Conservation (phyloP, 257 asterid species). For the Capsicum rhomboideum region DNA sequence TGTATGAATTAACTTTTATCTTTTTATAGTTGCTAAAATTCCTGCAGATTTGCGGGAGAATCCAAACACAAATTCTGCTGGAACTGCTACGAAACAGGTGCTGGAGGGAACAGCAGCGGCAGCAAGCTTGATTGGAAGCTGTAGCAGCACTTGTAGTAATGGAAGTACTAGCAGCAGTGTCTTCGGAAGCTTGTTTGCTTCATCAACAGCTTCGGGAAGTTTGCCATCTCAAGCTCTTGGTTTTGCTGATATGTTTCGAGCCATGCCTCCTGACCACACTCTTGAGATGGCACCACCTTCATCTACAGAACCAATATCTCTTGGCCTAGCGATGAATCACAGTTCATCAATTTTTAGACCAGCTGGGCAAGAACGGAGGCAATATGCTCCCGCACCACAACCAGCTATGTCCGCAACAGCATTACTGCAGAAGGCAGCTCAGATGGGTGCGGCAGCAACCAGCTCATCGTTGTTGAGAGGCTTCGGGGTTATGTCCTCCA, state of each 20-base stretch:
- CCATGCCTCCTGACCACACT: slow-evolving; percentile 24
- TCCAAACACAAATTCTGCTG: slow-evolving; percentile 17
- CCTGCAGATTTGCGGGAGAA: slow-evolving; percentile 37
- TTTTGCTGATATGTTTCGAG: slow-evolving; percentile 33
- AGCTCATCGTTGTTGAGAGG: slow-evolving; percentile 61
- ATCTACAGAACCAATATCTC: slow-evolving; percentile 51
- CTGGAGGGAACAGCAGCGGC: slow-evolving; percentile 34
- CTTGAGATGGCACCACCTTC: slow-evolving; percentile 27
- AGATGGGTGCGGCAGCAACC: slow-evolving; percentile 60
- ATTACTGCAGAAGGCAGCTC: slow-evolving; percentile 81
- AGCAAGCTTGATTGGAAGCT: slow-evolving; percentile 28
- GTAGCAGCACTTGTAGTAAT: slow-evolving; percentile 44
- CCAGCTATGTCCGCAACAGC: slow-evolving; percentile 89
- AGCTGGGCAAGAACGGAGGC: slow-evolving; percentile 59
- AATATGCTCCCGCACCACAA: slow-evolving; percentile 43
- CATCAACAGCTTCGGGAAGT: slow-evolving; percentile 50
- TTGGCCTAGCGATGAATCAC: slow-evolving; percentile 53
- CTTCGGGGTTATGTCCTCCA: slow-evolving; percentile 41
- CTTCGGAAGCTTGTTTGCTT: slow-evolving; percentile 67
- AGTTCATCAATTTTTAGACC: slow-evolving; percentile 44
- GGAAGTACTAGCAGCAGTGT: slow-evolving; percentile 51
- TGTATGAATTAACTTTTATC: not conserved
- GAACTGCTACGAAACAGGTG: slow-evolving; percentile 16
- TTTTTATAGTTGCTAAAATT: not conserved
- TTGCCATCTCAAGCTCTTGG: slow-evolving; percentile 40